Evolutionary conservation across 768 basidiomycete species (phyloP).

Genomic region (Tricholoma flavovirens): DNA sequence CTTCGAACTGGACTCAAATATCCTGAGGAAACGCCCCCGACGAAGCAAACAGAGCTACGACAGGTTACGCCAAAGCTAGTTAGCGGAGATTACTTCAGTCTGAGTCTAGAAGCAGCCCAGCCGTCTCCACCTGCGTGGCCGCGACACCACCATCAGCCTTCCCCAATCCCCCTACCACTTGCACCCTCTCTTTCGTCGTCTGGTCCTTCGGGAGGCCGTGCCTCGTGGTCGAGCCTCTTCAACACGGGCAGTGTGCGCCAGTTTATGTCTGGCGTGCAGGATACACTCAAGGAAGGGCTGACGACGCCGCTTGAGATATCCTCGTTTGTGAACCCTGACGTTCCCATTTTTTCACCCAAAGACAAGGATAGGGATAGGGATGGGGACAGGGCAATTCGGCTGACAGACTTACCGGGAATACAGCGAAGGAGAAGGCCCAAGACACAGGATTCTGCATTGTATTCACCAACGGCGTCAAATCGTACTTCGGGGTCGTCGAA

Average conservation of each 20-base stretch:
- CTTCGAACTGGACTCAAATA: constrained; percentile 38
- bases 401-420: constrained; percentile 6
- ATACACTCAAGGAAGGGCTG: constrained; percentile 40
- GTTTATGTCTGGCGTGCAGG: constrained; percentile 60
- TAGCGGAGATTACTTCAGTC: constrained; percentile 57
- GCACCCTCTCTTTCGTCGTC: constrained; percentile 44
- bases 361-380: not conserved
- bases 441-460: constrained; percentile 22
- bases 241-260: constrained; percentile 62
- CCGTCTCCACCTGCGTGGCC: constrained; percentile 45
- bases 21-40: constrained; percentile 8
- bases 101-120: constrained; percentile 30
- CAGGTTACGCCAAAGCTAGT: constrained; percentile 9
- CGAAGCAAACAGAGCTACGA: not conserved
- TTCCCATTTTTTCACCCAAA: not conserved
- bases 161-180: constrained; percentile 31
- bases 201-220: constrained; percentile 52
- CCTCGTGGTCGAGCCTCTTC: constrained; percentile 79
- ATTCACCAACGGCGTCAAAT: constrained; percentile 13
- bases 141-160: constrained; percentile 31
- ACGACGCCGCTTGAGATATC: constrained; percentile 41
- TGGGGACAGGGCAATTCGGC: not conserved
- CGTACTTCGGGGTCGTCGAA: constrained; percentile 51
- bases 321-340: not conserved
- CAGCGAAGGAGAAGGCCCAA: constrained; percentile 18